Evolutionary conservation across 805 yeast species (phyloP).

Genomic region (Starmerella khaoyaiensis): DNA sequence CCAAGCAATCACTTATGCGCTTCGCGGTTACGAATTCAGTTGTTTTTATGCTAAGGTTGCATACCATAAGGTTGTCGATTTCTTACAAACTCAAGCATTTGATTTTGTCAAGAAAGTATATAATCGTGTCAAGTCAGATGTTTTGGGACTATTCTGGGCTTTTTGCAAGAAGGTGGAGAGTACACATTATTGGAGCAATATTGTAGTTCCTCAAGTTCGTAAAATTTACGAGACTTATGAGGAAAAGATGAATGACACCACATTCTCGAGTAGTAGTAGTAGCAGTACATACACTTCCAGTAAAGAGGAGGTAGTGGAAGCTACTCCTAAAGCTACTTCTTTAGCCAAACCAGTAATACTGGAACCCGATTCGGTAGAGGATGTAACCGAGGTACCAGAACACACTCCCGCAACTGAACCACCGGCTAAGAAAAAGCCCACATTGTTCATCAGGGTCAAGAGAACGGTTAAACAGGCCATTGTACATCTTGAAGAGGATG

Average conservation of each 20-base stretch:
- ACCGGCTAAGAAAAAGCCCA: neutral
- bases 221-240: slow-evolving; percentile 7
- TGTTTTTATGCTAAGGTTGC: no score
- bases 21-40: no score
- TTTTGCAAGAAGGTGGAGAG: slow-evolving; percentile 3
- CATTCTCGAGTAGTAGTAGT: no score
- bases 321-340: no score
- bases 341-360: neutral
- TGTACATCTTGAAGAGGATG: slow-evolving; percentile 18
- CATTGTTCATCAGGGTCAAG: slow-evolving; percentile 17
- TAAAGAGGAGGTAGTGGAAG: neutral
- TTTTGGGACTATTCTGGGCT: slow-evolving; percentile 1
- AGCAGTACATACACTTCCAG: neutral
- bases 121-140: no score
- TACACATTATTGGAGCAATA: slow-evolving; percentile 1
- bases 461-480: slow-evolving; percentile 21
- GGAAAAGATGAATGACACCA: neutral
- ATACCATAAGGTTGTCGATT: no score
- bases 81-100: no score
- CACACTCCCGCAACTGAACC: neutral
- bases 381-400: neutral
- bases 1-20: no score
- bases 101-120: no score
- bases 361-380: neutral
- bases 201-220: slow-evolving; percentile 6